Percentiles rank a stretch among this genome's conserved stretches.
Evolutionary conservation across 1,139 yeast genomes (phyloP).

Genomic region (Candida pseudocylindracea): DNA sequence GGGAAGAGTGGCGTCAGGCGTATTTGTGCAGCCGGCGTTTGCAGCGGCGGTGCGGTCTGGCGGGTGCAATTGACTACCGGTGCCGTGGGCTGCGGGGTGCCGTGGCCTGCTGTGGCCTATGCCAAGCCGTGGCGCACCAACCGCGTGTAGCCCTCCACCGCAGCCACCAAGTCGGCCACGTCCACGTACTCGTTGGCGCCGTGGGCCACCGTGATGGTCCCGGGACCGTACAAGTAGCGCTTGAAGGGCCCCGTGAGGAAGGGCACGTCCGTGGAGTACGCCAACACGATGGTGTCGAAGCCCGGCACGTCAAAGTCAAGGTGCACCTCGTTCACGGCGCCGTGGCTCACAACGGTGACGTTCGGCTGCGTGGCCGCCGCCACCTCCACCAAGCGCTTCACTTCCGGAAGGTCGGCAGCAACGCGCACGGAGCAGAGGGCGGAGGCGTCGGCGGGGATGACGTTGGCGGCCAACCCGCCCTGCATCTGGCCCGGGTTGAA

Average conservation of each 20-base stretch:
- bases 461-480: slow-evolving; percentile 46
- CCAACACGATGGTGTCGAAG: slow-evolving; percentile 29
- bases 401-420: slow-evolving; percentile 19
- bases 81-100: too few relatives aligned
- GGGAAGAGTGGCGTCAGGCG: too few relatives aligned
- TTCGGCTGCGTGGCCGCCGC: slow-evolving; percentile 12
- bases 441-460: slow-evolving; percentile 33
- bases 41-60: too few relatives aligned
- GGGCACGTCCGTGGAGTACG: slow-evolving; percentile 49
- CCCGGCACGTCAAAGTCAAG: slow-evolving; percentile 42
- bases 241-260: slow-evolving; percentile 10
- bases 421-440: slow-evolving; percentile 31
- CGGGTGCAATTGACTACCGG: too few relatives aligned
- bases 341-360: neutral
- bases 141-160: slow-evolving; percentile 33
- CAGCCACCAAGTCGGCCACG: slow-evolving; percentile 21
- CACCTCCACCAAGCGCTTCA: slow-evolving; percentile 14
- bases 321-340: slow-evolving; percentile 3
- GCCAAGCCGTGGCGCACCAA: slow-evolving; percentile 10
- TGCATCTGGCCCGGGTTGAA: slow-evolving; percentile 31
- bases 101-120: too few relatives aligned
- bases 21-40: too few relatives aligned
- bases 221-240: slow-evolving; percentile 48
- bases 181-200: slow-evolving; percentile 35
- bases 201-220: slow-evolving; percentile 44